phyloP scores from a whole-genome alignment of 257 asterid species.

The Solanum virginianum region DNA sequence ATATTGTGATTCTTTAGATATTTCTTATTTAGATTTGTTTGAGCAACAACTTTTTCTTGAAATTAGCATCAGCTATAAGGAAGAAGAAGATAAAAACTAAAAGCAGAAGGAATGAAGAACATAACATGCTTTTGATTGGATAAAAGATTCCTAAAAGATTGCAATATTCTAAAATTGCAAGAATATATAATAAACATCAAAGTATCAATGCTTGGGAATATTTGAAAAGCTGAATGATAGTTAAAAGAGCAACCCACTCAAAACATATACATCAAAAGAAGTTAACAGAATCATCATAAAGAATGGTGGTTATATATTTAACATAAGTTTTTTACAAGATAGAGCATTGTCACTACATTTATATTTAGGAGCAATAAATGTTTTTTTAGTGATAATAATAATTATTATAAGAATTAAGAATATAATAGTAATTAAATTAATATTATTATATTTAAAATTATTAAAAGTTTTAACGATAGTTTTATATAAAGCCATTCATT shows the following conservation, averaged over 20 bases:
- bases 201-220: slow-evolving; percentile 6
- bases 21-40: neutral
- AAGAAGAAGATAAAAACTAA: neutral
- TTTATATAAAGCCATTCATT: too few relatives aligned
- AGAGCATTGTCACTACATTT: neutral
- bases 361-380: too few relatives aligned
- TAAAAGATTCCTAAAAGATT: neutral
- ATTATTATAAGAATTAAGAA: too few relatives aligned
- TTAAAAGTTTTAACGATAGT: too few relatives aligned
- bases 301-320: neutral
- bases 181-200: neutral
- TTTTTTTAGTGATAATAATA: too few relatives aligned
- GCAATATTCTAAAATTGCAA: neutral
- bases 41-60: neutral
- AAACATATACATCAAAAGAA: slow-evolving; percentile 13
- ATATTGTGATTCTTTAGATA: neutral
- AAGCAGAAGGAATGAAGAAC: neutral
- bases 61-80: neutral
- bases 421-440: too few relatives aligned
- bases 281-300: slow-evolving; percentile 13
- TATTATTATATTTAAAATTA: too few relatives aligned
- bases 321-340: neutral
- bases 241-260: neutral
- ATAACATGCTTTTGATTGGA: neutral
- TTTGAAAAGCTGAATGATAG: neutral